Evolutionary conservation across 2,329 filamentous ascomycete species (phyloP).

Genomic region (Colletotrichum gigasporum): DNA sequence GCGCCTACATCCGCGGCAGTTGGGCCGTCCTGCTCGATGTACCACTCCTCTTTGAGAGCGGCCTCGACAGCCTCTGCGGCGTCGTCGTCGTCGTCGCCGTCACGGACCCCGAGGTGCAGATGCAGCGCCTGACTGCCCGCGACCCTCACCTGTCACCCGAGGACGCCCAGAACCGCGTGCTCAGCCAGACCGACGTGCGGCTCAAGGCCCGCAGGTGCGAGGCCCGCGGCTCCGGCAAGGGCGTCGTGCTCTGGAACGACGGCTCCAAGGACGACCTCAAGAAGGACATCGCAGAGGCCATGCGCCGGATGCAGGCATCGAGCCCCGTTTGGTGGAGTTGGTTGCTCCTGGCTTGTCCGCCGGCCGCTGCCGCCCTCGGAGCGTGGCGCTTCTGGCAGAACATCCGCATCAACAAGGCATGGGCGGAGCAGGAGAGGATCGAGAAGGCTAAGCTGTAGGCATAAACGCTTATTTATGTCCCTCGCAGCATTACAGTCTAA

Average conservation of each 20-base stretch:
- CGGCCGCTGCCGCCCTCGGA: constrained; percentile 74
- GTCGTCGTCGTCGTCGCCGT: constrained; percentile 90
- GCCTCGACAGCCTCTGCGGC: constrained; percentile 86
- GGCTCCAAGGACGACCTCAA: constrained; percentile 75
- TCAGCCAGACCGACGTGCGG: constrained; percentile 85
- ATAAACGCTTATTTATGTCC: not conserved
- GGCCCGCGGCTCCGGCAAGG: constrained; percentile 69
- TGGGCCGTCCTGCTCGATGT: constrained; percentile 96
- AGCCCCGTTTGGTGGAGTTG: constrained; percentile 90
- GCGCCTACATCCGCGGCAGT: constrained; percentile 76
- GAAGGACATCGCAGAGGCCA: constrained; percentile 71
- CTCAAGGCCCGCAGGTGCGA: constrained; percentile 83
- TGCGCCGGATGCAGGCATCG: constrained; percentile 67
- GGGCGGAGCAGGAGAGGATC: constrained; percentile 69
- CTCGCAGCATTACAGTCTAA: too few relatives aligned
- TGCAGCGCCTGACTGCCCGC: constrained; percentile 77
- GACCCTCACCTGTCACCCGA: constrained; percentile 83
- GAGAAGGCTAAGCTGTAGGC: constrained; percentile 53
- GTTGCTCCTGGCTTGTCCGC: constrained; percentile 75
- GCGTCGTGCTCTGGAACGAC: constrained; percentile 93
- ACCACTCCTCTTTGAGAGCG: constrained; percentile 89
- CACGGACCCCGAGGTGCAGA: constrained; percentile 81
- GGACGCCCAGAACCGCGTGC: constrained; percentile 87
- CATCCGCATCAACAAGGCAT: constrained; percentile 73
- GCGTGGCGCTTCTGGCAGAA: constrained; percentile 80